Base-by-base conservation (phyloP, 164 flowering plant genomes). In the Chimonanthus salicifolius region DNA sequence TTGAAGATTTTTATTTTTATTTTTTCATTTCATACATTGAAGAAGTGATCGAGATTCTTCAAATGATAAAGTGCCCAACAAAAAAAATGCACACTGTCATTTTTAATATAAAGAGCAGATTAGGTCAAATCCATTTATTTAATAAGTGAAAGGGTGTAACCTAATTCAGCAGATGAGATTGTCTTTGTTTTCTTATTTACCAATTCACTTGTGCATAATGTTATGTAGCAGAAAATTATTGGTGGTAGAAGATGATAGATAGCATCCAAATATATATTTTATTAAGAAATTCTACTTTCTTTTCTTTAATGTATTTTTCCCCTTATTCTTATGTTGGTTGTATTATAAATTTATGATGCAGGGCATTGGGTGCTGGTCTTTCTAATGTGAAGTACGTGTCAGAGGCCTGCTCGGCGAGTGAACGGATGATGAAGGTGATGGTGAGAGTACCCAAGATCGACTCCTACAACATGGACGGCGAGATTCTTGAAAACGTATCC, bases 331-430 rank as follows among this genome's bases (percentile, higher is more conserved):
- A 15, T 44, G 8, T 50, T 8, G 11, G 6, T 68, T 68, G 20
- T 13, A 33, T 18, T 5, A 43, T 21, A 7, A 9, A 4, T 13
- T 47, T 47, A 47, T 6, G 8, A 2, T 18, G n/a, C 80, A 94
- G 98, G 68, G 47, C 96, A 58, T 72, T 92, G 10, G 98, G 97
- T 8, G 71, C 90, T 6, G 87, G 92, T 3, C 81, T 94, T 5
- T 86, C 94, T 4, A 89, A 91, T 72, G 16, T 94, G 71, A 92
- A 87, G 83, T 83, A 84, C 87, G 82, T 94, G 70, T 83, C 92
- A 0, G 98, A 92, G 69, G 97, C 98, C 44, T 65, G 47, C 18
- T 78, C 90, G 5, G 94, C 95, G 0, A 93, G 84, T 0, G 92
- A 94, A 10, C 2, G 80, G 21, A 83, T 87, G 46, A 75, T 78